A percentile compares a stretch with the other conserved stretches of the same genome.
Conservation (phyloP, 208 protist genomes). For the Dictyostelium gargantuum region DNA sequence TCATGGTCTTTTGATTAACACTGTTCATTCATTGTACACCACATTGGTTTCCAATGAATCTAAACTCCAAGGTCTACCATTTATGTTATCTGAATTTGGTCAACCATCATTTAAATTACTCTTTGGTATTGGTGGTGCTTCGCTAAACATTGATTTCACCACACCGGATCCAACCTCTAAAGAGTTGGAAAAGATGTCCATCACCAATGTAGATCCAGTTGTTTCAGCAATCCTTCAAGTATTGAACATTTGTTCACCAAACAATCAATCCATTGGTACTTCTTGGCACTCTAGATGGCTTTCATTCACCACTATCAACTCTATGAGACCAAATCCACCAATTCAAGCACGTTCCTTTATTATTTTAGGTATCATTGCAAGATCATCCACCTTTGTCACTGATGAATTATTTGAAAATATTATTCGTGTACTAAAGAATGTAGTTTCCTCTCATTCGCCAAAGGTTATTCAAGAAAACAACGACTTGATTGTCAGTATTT, state of each 20-base stretch:
- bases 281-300: conserved; percentile 2
- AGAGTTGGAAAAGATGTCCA: conserved; percentile 39
- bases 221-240: conserved; percentile 1
- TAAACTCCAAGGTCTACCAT: conserved; percentile 35
- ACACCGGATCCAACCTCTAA: conserved; percentile 1
- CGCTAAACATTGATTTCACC: background rate
- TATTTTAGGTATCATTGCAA: conserved; percentile 63
- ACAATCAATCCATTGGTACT: background rate
- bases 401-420: conserved; percentile 67
- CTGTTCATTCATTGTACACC: conserved; percentile 77
- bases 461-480: background rate
- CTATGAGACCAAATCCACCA: conserved; percentile 65
- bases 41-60: conserved; percentile 17
- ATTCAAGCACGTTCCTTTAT: conserved; percentile 75
- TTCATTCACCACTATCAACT: conserved; percentile 11
- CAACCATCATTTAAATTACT: conserved; percentile 64
- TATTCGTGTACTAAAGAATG: conserved; percentile 2
- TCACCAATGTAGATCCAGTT: conserved; percentile 44
- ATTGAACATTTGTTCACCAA: conserved; percentile 1
- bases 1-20: conserved; percentile 75
- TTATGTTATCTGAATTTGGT: conserved; percentile 60
- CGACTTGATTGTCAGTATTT: conserved; percentile 57
- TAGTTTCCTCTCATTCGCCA: background rate
- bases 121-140: conserved; percentile 68
- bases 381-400: background rate